Base-by-base conservation (phyloP, 1,284 basidiomycete species). In the Porphyrellus sp. region DNA sequence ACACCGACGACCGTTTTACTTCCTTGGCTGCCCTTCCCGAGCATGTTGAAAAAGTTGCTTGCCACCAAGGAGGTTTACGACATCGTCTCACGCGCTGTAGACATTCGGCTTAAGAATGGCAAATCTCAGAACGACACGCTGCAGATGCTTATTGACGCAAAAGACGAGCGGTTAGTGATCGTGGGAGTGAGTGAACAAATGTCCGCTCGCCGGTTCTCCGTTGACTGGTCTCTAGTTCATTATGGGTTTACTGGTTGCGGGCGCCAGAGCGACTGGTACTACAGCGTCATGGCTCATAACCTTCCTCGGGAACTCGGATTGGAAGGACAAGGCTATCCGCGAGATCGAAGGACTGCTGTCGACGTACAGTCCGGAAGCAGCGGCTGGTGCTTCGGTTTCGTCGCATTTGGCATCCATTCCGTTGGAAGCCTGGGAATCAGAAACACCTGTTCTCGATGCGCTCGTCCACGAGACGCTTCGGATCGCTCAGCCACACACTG, bases 211-310 rank as follows among this genome's bases (percentile, higher is more conserved):
- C 60, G 62, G 51, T 46, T 55, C 45, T 40, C 25, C 46, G 49
- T 53, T 67, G 52, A 62, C 55, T 18, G 49, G 50, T 35, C 46
- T 62, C 55, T 61, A 89, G 85, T 89, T 89, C 67, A 85, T 87
- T 50, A 87, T 89, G 83, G 86, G 86, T 30, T 71, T 89, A 9
- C 73, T 89, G 49, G 83, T 86, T 52, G 86, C 86, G 28, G 86
- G 86, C 18, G 82, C 86, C 40, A 77, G 86, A 62, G 85, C 86
- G 16, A 89, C 86, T 43, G 86, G 86, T 5, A 84, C 84, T 15
- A 85, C 85, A 76, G 86, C 84, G 27, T 86, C 83, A 24, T 89
- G 86, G 86, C 67, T 89, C 43, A 70, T 83, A 55, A 84, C 81
- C 23, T 89, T 80, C 67, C 75, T 89, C 35, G 83, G 82, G 28